Conservation (phyloP, 108 stramenopile genomes). For the Mediolabrus comicus region DNA sequence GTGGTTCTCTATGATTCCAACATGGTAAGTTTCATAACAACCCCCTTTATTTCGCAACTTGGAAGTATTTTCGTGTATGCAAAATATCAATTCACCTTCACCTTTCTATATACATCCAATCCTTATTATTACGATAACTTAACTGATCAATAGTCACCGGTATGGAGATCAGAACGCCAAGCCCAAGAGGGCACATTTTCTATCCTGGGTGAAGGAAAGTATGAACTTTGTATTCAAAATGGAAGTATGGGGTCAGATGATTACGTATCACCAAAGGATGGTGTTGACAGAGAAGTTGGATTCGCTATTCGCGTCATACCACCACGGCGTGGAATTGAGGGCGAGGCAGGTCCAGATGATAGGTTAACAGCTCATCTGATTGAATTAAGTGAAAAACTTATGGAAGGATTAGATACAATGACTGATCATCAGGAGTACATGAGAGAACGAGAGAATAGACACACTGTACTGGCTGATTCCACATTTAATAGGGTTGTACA, state of each 20-base stretch:
- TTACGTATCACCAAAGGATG: conserved; percentile 38
- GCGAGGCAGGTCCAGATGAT: conserved; percentile 65
- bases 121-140: not conserved
- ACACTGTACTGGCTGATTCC: conserved; percentile 47
- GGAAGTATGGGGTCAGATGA: conserved; percentile 51
- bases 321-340: conserved; percentile 44
- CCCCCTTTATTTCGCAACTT: not conserved
- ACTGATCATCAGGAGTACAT: conserved; percentile 80
- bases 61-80: not conserved
- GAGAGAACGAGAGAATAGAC: conserved; percentile 66
- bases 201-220: conserved; percentile 37
- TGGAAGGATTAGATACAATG: conserved; percentile 43
- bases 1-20: conserved; percentile 32
- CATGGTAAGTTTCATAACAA: not conserved
- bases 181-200: conserved; percentile 58
- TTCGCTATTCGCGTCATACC: conserved; percentile 58
- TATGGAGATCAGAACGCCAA: conserved; percentile 56
- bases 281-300: conserved; percentile 44
- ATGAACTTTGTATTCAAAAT: conserved; percentile 65
- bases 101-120: too few species aligned
- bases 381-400: conserved; percentile 17
- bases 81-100: too few species aligned
- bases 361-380: conserved; percentile 30
- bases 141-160: conserved; percentile 5
- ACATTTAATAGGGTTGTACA: conserved; percentile 57